Evolutionary conservation across 768 basidiomycete genomes (phyloP), one percentile per base, ranked within the genome.

Genomic region (Collybia nuda): DNA sequence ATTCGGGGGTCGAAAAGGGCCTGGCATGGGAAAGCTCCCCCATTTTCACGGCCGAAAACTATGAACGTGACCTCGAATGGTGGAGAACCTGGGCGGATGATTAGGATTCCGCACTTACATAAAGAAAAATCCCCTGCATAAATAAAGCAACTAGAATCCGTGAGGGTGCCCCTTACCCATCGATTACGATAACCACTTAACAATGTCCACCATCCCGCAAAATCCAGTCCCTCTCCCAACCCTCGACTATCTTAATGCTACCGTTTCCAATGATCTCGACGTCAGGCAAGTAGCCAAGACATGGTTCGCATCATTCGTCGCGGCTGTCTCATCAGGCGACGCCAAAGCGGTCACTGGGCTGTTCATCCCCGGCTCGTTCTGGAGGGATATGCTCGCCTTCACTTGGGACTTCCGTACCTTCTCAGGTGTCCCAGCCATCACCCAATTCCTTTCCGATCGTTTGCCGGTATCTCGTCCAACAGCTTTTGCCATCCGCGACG

Each of bases 401-500:
- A 61, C 62, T 23, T 63, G 62, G 62, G 60, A 63, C 32, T 61
- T 63, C 41, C 56, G 62, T 4, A 62, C 62, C 0, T 63, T 63
- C 50, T 50, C 52, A 14, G 62, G 62, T 2, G 18, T 53, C 1
- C 18, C 38, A 2, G 41, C 50, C 17, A 60, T 62, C 38, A 47
- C 42, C 0, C 44, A 57, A 24, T 63, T 61, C 47, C 51, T 61
- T 28, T n/a, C 39, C n/a, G 58, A 61, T 47, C 54, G 60, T 2
- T 40, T 63, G 5, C 21, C 37, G 14, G 29, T 38, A 11, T 38
- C 40, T 12, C 50, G 42, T 2, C 70, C 35, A 53, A 66, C 37
- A 66, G 71, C 46, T 15, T 63, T 72, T 45, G 61, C 61, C 2
- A 56, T 71, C 6, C 57, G 54, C 41, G 64, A 61, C 28, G 62